These are phyloP conservation scores for Panicum hallii DNA, from an alignment of 202 grass and related monocot species.

Conservation along the genomic window DNA sequence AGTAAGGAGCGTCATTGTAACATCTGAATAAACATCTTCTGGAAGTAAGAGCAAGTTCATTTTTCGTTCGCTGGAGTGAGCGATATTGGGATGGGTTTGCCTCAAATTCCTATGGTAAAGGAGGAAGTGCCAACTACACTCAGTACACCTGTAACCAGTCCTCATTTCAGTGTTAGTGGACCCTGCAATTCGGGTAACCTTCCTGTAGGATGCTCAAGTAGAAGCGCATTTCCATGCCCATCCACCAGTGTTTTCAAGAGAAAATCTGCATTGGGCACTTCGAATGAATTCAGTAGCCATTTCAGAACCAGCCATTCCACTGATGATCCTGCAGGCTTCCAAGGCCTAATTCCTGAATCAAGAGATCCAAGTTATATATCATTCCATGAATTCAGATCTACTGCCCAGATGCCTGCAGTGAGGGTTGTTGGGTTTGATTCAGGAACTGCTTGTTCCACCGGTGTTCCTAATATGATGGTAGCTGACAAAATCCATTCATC, in stretches of 20 bases:
- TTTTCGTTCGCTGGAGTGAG: conserved; percentile 11
- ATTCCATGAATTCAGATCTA: conserved; percentile 43
- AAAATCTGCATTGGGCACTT: conserved; percentile 43
- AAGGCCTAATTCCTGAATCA: conserved; percentile 56
- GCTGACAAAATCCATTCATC: conserved; percentile 57
- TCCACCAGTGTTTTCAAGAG: conserved; percentile 55
- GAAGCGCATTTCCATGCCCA: conserved; percentile 43
- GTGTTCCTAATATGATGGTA: conserved; percentile 48
- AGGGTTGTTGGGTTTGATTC: conserved; percentile 90
- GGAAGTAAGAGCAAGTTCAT: not conserved
- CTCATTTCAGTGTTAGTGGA: conserved; percentile 35
- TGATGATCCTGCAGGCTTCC: conserved; percentile 44
- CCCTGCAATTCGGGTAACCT: conserved; percentile 46
- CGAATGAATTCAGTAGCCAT: conserved; percentile 43
- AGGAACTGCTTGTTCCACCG: conserved; percentile 21
- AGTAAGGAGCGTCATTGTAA: not conserved
- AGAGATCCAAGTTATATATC: conserved; percentile 45
- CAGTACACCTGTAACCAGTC: conserved; percentile 52
- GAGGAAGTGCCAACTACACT: conserved; percentile 56
- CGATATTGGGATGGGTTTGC: conserved; percentile 73
- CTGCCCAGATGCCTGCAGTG: conserved; percentile 59
- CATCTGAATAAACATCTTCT: not conserved
- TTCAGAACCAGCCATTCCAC: conserved; percentile 35
- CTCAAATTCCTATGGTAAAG: conserved; percentile 56
- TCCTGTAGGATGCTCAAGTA: conserved; percentile 42